phyloP scores from a whole-genome alignment of 176 grass and related monocot genomes.

The Leersia perrieri region DNA sequence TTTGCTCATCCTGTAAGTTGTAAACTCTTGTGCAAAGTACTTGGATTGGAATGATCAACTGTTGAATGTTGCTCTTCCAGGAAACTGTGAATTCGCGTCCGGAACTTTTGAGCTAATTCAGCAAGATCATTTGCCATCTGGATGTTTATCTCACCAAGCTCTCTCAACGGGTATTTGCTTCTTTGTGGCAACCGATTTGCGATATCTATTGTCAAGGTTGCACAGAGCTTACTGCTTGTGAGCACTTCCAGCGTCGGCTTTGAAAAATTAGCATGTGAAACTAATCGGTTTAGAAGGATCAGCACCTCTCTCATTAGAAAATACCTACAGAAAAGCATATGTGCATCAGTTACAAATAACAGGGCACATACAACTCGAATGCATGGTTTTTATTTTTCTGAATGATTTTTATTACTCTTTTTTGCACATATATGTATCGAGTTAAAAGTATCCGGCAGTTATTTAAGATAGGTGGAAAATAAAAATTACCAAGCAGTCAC shows the following conservation, averaged over 20 bases:
- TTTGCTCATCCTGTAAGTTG: slow-evolving; percentile 24
- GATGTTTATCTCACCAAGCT: slow-evolving; percentile 23
- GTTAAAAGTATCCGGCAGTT: background rate
- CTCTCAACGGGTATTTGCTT: slow-evolving; percentile 1
- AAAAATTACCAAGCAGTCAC: background rate
- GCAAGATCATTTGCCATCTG: slow-evolving; percentile 57
- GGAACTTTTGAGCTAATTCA: slow-evolving; percentile 61
- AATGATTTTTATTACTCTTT: background rate
- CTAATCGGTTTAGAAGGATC: slow-evolving; percentile 85
- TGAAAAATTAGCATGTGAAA: slow-evolving; percentile 68
- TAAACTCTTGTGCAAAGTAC: slow-evolving; percentile 30
- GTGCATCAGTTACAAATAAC: background rate
- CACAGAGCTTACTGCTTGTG: slow-evolving; percentile 44
- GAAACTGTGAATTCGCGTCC: slow-evolving; percentile 55
- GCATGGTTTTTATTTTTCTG: background rate
- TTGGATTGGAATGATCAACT: background rate
- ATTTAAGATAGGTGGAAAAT: background rate
- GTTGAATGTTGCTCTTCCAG: slow-evolving; percentile 50
- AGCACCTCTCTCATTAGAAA: slow-evolving; percentile 73
- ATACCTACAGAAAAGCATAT: slow-evolving; percentile 40
- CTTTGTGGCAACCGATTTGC: slow-evolving; percentile 56
- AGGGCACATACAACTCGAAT: background rate
- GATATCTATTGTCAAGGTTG: slow-evolving; percentile 63
- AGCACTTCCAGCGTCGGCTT: slow-evolving; percentile 72
- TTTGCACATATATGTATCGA: background rate